Evolutionary conservation across 305 asterid genomes (phyloP), one percentile per base, ranked within the genome.

Genomic region (Plantago lanceolata): DNA sequence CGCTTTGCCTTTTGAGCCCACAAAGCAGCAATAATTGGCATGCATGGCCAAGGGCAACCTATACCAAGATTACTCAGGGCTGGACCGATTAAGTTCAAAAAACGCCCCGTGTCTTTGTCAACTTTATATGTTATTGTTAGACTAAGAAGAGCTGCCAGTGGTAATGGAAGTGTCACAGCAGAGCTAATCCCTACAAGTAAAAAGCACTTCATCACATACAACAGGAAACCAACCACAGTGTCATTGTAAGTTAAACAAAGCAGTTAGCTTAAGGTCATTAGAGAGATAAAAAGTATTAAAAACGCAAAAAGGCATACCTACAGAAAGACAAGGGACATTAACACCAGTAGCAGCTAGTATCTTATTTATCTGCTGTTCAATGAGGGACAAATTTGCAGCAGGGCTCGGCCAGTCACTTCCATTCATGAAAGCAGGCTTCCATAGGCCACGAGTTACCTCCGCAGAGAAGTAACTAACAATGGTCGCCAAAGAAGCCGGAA

Each of bases 331-430:
- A 58, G 99, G 96, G 40, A 94, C 86, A 76, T 82, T 77, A 74
- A 94, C 96, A 68, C 96, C 96, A 59, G 96, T 94, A 67, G 85
- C 94, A 59, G 95, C 97, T 75, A 94, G 73, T 50, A 88, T 85
- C 68, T 88, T 85, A 78, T 86, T 85, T 57, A 90, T 88, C 76
- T 90, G 96, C 77, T 86, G 84, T 77, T 88, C 99, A 54, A 94
- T 89, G 71, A 66, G 66, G 67, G 93, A 75, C 57, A 94, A 69
- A 82, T 88, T 90, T 64, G 86, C 88, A 61, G 96, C 96, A 48
- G 99, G 97, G 78, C 96, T 90, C 8, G 99, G 99, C 99, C 99
- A 94, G 80, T 94, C 99, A 65, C 95, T 84, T 69, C 99, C 99
- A 62, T 94, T 94, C 97, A 90, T 90, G 65, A 64, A 84, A 72